Evolutionary conservation across 192 early-diverging fungal genomes (phyloP).

Genomic region (Backusella morwellensis): DNA sequence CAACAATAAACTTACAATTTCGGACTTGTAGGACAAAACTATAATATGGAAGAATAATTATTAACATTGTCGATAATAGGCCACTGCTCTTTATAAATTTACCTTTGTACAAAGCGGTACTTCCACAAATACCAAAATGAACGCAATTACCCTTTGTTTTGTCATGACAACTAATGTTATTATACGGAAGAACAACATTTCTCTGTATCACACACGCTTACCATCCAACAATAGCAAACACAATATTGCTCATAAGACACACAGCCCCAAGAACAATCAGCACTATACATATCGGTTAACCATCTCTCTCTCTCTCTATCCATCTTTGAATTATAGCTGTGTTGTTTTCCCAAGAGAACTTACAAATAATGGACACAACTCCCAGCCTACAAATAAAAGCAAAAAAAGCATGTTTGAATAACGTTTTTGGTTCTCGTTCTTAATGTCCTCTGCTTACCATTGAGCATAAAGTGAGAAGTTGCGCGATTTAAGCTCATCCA

Average conservation of each 20-base stretch:
- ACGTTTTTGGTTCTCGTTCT: background rate
- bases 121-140: slow-evolving; percentile 31
- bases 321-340: too few relatives aligned
- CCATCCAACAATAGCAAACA: slow-evolving; percentile 32
- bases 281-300: background rate
- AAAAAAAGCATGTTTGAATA: background rate
- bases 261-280: slow-evolving; percentile 20
- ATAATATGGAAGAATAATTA: background rate
- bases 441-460: slow-evolving; percentile 12
- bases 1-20: slow-evolving; percentile 25
- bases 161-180: too few relatives aligned
- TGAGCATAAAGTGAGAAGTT: slow-evolving; percentile 32
- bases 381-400: slow-evolving; percentile 10
- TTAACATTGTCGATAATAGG: background rate
- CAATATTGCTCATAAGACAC: slow-evolving; percentile 2
- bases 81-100: background rate
- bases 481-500: slow-evolving; percentile 24
- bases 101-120: slow-evolving; percentile 30
- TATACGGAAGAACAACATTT: too few relatives aligned
- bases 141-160: slow-evolving; percentile 18
- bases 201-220: background rate
- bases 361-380: slow-evolving; percentile 23
- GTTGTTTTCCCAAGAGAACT: background rate
- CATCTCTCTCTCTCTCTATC: background rate
- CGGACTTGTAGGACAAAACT: slow-evolving; percentile 31